Conservation (phyloP, 352 stramenopile species). For the Phytophthora pseudosyringae region DNA sequence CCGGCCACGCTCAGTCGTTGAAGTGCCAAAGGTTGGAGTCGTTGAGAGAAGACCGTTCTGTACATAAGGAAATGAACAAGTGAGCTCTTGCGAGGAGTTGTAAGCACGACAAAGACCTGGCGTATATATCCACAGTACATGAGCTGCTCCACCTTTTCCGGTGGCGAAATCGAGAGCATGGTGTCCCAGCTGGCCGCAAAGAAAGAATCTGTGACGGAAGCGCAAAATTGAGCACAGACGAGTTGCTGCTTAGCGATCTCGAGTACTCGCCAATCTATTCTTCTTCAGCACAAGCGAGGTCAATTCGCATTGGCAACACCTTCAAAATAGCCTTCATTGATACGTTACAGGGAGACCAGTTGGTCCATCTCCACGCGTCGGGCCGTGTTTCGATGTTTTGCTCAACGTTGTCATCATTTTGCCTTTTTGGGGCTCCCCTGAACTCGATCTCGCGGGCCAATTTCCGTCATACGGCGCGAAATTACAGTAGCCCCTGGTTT, state of each 20-base stretch:
- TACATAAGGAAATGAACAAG: neutral
- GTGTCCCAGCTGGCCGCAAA: neutral
- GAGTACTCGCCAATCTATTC: slow-evolving; percentile 7
- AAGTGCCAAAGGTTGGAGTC: slow-evolving; percentile 47
- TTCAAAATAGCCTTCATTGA: slow-evolving; percentile 32
- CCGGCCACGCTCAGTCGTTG: slow-evolving; percentile 58
- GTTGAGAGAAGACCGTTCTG: slow-evolving; percentile 54
- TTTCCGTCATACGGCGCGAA: slow-evolving; percentile 40
- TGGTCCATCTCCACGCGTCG: slow-evolving; percentile 7
- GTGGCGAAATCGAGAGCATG: slow-evolving; percentile 51
- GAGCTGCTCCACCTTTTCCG: slow-evolving; percentile 58
- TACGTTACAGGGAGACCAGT: slow-evolving; percentile 29
- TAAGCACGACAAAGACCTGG: neutral
- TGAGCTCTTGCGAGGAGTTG: neutral
- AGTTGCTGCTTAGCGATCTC: neutral
- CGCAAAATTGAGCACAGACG: too few species aligned
- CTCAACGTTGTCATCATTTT: slow-evolving; percentile 23
- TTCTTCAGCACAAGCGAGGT: neutral
- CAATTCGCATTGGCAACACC: neutral
- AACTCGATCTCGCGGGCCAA: slow-evolving; percentile 20
- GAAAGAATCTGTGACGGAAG: neutral
- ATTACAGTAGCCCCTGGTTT: neutral
- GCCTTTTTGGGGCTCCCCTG: slow-evolving; percentile 10
- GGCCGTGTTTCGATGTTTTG: slow-evolving; percentile 21
- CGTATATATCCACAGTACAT: slow-evolving; percentile 41